These are phyloP conservation scores for Nannizzia gypsea DNA, from an alignment of 2,329 filamentous ascomycete species.

Conservation along the genomic window DNA sequence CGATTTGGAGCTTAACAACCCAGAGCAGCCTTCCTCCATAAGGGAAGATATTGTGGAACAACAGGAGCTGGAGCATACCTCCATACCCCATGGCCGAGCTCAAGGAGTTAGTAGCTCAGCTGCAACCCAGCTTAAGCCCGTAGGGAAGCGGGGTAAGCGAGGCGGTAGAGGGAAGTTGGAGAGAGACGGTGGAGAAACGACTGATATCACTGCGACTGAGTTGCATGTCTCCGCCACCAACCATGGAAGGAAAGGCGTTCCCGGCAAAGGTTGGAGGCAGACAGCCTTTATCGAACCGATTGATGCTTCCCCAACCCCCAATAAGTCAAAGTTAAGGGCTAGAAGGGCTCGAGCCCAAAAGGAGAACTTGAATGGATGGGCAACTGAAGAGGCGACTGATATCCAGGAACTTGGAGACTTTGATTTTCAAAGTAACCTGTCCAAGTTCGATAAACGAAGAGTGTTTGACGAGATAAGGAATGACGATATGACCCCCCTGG, in stretches of 20 bases:
- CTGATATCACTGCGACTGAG: background rate
- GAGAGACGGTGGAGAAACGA: constrained; percentile 29
- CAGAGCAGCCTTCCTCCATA: background rate
- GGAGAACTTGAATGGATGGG: constrained; percentile 69
- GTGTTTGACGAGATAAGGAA: constrained; percentile 87
- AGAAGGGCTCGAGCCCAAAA: constrained; percentile 35
- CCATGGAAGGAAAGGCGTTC: constrained; percentile 29
- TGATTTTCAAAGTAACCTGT: constrained; percentile 78
- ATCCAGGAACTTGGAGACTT: constrained; percentile 90
- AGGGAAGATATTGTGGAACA: constrained; percentile 14
- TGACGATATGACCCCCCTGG: constrained; percentile 78
- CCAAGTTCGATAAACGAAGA: constrained; percentile 86
- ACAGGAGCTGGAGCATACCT: constrained; percentile 12
- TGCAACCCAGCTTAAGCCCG: constrained; percentile 20
- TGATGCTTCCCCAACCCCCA: constrained; percentile 26
- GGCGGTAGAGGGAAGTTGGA: constrained; percentile 35
- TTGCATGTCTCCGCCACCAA: constrained; percentile 10
- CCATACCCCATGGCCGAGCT: background rate
- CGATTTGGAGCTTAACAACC: constrained; percentile 25
- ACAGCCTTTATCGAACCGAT: constrained; percentile 52
- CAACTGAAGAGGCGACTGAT: constrained; percentile 89
- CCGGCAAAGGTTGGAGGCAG: constrained; percentile 54
- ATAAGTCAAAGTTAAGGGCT: constrained; percentile 33
- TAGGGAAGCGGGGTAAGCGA: constrained; percentile 35
- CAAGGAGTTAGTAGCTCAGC: constrained; percentile 15